A percentile compares a stretch with the other conserved stretches of the same genome.
Conservation (phyloP, 2,329 filamentous ascomycete genomes). For the Fusarium praegraminearum region DNA sequence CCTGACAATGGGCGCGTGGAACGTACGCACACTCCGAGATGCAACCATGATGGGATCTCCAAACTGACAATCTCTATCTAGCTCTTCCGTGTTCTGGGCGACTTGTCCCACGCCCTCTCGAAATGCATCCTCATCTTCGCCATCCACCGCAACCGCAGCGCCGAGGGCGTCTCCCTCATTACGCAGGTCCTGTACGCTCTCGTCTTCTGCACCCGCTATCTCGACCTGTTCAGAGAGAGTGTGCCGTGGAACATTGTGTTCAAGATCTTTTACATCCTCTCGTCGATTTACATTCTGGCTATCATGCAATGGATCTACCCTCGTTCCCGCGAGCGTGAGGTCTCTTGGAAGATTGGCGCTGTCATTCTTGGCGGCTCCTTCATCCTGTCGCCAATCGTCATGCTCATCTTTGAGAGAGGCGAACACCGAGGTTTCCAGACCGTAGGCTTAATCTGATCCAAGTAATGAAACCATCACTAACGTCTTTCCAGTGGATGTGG, state of each 20-base stretch:
- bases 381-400: constrained; percentile 77
- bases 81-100: constrained; percentile 82
- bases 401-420: constrained; percentile 71
- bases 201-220: constrained; percentile 89
- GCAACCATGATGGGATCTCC: neutral
- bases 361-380: constrained; percentile 75
- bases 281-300: constrained; percentile 86
- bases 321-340: constrained; percentile 88
- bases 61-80: constrained; percentile 52
- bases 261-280: constrained; percentile 89
- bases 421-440: constrained; percentile 61
- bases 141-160: constrained; percentile 88
- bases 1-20: constrained; percentile 56
- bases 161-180: constrained; percentile 92
- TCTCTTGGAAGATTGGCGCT: constrained; percentile 91
- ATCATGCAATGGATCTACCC: constrained; percentile 90
- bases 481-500: constrained; percentile 75
- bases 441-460: constrained; percentile 55
- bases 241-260: constrained; percentile 80
- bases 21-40: constrained; percentile 46
- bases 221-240: constrained; percentile 77
- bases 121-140: constrained; percentile 92
- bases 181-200: constrained; percentile 88
- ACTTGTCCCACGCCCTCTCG: constrained; percentile 85
- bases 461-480: constrained; percentile 12